These are phyloP conservation scores for Caryopteris hybrid DNA, from an alignment of 305 asterid genomes.

Conservation along the genomic window DNA sequence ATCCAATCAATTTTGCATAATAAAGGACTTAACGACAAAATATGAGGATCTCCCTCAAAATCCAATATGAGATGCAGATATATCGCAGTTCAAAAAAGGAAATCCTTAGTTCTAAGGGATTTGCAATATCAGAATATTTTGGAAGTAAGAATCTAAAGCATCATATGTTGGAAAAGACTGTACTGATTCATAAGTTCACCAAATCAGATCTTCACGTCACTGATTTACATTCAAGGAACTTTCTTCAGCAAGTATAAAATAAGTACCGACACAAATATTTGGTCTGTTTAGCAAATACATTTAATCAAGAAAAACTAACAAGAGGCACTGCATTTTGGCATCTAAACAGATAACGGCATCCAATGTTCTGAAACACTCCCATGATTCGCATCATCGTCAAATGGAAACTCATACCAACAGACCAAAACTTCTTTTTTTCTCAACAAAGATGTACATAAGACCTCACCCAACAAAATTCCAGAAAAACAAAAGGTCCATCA, in stretches of 20 bases:
- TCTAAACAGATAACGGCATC: background rate
- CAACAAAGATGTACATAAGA: background rate
- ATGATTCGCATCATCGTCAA: background rate
- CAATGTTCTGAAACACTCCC: background rate
- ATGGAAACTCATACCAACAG: background rate
- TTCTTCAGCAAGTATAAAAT: background rate
- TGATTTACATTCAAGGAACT: background rate
- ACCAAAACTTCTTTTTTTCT: background rate
- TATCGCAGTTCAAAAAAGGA: background rate
- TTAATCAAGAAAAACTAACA: background rate
- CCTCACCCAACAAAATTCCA: background rate
- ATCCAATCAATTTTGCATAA: background rate
- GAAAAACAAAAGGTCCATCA: background rate
- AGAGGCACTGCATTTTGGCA: background rate
- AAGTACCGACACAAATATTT: background rate
- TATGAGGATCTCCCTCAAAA: background rate
- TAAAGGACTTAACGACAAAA: conserved; percentile 13
- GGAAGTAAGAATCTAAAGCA: background rate
- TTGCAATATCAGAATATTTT: background rate
- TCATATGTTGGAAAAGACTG: conserved; percentile 1
- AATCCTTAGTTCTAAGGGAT: background rate
- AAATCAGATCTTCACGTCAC: conserved; percentile 1
- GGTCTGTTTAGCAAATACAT: background rate
- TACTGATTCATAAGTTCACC: background rate
- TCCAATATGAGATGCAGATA: background rate